A percentile compares a stretch with the other conserved stretches of the same genome.
phyloP scores from a whole-genome alignment of 2,329 filamentous ascomycete species.

The Aotearoamyces nothofagi region DNA sequence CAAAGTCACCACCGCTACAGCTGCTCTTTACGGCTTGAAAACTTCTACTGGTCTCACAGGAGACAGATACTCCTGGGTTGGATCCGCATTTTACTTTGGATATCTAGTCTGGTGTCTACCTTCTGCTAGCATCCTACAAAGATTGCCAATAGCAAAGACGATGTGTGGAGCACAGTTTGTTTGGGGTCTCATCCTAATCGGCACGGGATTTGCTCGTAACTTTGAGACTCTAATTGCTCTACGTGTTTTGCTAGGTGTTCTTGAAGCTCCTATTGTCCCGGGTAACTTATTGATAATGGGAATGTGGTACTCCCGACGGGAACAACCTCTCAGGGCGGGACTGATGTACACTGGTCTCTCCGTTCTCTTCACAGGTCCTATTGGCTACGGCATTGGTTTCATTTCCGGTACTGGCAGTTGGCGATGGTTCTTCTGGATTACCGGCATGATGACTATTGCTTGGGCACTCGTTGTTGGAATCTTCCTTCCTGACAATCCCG shows the following conservation, averaged over 20 bases:
- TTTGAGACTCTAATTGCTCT: conserved; percentile 31
- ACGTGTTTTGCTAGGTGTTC: conserved; percentile 32
- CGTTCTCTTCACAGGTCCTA: conserved; percentile 13
- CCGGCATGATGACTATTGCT: conserved; percentile 13
- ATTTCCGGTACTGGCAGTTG: conserved; percentile 11
- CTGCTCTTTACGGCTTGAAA: background rate
- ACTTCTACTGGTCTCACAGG: background rate
- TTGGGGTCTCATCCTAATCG: conserved; percentile 8
- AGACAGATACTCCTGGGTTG: conserved; percentile 1
- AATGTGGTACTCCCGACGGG: conserved; percentile 35
- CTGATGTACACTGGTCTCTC: conserved; percentile 8
- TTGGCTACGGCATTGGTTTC: conserved; percentile 16
- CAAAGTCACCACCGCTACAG: conserved; percentile 11
- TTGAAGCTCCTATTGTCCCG: conserved; percentile 35
- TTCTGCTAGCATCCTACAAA: conserved; percentile 16
- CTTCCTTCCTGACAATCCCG: conserved; percentile 31
- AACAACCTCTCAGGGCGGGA: conserved; percentile 40
- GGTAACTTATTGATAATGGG: conserved; percentile 35
- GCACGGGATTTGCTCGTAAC: conserved; percentile 16
- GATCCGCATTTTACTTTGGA: conserved; percentile 11
- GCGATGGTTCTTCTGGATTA: conserved; percentile 11
- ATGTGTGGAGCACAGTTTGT: conserved; percentile 9
- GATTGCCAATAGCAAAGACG: conserved; percentile 20
- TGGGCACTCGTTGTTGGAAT: conserved; percentile 23
- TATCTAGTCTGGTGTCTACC: conserved; percentile 21